phyloP scores from a whole-genome alignment of 805 yeast species.

The Limtongia smithiae region DNA sequence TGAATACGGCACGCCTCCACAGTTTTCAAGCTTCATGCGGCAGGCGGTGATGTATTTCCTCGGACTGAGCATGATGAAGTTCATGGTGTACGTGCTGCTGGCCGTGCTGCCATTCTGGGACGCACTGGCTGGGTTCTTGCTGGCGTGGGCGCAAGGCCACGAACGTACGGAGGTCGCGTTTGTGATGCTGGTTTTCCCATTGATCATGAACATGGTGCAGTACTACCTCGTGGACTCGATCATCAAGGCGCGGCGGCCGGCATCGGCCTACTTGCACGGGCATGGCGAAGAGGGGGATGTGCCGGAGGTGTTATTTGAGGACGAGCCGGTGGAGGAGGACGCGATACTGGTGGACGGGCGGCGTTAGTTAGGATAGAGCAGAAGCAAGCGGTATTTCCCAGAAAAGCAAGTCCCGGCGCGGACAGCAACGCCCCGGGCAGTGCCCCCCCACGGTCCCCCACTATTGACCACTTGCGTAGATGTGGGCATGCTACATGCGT shows the following conservation, averaged over 20 bases:
- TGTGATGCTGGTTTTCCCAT: constrained; percentile 67
- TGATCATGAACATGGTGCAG: constrained; percentile 47
- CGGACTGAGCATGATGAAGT: constrained; percentile 63
- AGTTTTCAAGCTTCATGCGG: constrained; percentile 60
- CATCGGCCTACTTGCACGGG: neutral
- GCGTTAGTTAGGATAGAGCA: neutral
- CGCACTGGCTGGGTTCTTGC: constrained; percentile 62
- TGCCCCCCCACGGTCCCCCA: no score
- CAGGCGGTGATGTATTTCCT: constrained; percentile 67
- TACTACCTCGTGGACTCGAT: constrained; percentile 57
- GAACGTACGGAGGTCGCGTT: constrained; percentile 81
- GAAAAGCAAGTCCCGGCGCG: neutral
- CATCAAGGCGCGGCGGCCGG: constrained; percentile 43
- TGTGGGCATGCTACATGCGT: no score
- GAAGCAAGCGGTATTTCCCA: neutral
- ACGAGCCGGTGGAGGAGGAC: constrained; percentile 19
- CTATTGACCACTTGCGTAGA: no score
- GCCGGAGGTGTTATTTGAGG: constrained; percentile 3
- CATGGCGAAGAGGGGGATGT: neutral
- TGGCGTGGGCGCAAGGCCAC: constrained; percentile 78
- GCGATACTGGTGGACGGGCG: constrained; percentile 15
- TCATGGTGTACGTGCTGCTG: constrained; percentile 54
- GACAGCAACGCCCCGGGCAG: no score
- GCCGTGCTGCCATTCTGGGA: constrained; percentile 65
- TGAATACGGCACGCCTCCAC: constrained; percentile 61